Percentiles rank a stretch among this genome's conserved stretches.
Evolutionary conservation across 2,329 filamentous ascomycete species (phyloP).

Genomic region (Stagonosporopsis cucurbitacearum): DNA sequence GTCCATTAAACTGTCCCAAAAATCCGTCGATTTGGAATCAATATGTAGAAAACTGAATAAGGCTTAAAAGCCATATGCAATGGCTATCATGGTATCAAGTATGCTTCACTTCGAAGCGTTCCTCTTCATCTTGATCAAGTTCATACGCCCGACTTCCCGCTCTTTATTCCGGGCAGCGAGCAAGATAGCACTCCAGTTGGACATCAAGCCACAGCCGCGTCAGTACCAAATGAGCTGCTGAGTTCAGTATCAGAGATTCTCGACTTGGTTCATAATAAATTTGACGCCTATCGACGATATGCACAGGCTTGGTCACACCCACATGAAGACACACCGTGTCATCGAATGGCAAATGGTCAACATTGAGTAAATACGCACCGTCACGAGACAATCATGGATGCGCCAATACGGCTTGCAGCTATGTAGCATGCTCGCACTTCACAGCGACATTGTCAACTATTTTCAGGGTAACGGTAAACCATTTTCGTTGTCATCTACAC

Average conservation of each 20-base stretch:
- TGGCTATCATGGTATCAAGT: too few species aligned
- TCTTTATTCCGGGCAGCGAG: too few species aligned
- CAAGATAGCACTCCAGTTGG: too few species aligned
- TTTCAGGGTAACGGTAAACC: conserved; percentile 10
- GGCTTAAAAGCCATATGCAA: too few species aligned
- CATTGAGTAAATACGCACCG: conserved; percentile 33
- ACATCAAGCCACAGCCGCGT: too few species aligned
- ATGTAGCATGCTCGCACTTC: conserved; percentile 26
- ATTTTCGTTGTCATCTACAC: conserved; percentile 1
- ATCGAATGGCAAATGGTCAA: conserved; percentile 23
- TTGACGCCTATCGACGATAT: conserved; percentile 40
- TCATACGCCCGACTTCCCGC: too few species aligned
- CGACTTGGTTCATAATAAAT: conserved; percentile 22
- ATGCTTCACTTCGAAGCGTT: too few species aligned
- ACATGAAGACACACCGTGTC: conserved; percentile 19
- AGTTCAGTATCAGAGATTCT: conserved; percentile 29
- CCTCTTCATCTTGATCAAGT: too few species aligned
- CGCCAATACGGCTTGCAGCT: conserved; percentile 32
- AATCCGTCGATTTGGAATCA: too few species aligned
- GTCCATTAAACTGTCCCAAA: too few species aligned
- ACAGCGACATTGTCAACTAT: conserved; percentile 26
- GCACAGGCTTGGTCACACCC: conserved; percentile 28
- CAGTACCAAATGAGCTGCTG: conserved; percentile 4
- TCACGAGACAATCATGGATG: conserved; percentile 18
- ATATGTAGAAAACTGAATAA: too few species aligned